Percentiles rank a stretch among this genome's conserved stretches.
phyloP scores from a whole-genome alignment of 306 rosid species.

The Ormosia semicastrata region DNA sequence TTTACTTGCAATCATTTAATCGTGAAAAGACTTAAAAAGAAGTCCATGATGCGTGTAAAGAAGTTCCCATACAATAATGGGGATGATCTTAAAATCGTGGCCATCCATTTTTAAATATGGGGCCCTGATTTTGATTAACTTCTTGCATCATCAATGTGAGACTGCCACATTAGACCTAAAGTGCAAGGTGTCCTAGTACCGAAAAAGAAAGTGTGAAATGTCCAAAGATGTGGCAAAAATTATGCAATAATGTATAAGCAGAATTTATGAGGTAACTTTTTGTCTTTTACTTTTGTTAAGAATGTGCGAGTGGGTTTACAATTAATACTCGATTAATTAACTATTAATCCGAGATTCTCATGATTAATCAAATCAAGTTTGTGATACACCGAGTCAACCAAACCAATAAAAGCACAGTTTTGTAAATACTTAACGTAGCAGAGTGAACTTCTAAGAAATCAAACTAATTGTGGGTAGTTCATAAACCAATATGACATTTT shows the following conservation, averaged over 20 bases:
- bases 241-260: not conserved
- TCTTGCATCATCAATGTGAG: not conserved
- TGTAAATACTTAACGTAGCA: not conserved
- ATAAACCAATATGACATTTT: not conserved
- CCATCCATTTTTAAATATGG: not conserved
- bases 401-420: not conserved
- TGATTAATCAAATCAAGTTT: slow-evolving; percentile 12
- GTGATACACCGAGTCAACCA: not conserved
- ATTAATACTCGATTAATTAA: not conserved
- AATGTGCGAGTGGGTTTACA: not conserved
- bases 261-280: not conserved
- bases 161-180: not conserved
- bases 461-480: not conserved
- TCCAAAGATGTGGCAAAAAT: not conserved
- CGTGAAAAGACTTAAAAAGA: no score
- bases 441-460: not conserved
- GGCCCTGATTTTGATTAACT: not conserved
- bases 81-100: not conserved
- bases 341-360: not conserved
- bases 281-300: not conserved
- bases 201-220: not conserved
- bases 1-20: no score
- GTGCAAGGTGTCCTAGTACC: not conserved
- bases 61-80: no score
- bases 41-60: no score